A percentile compares a stretch with the other conserved stretches of the same genome.
phyloP scores from a whole-genome alignment of 208 protist species.

The Crithidia bombi region DNA sequence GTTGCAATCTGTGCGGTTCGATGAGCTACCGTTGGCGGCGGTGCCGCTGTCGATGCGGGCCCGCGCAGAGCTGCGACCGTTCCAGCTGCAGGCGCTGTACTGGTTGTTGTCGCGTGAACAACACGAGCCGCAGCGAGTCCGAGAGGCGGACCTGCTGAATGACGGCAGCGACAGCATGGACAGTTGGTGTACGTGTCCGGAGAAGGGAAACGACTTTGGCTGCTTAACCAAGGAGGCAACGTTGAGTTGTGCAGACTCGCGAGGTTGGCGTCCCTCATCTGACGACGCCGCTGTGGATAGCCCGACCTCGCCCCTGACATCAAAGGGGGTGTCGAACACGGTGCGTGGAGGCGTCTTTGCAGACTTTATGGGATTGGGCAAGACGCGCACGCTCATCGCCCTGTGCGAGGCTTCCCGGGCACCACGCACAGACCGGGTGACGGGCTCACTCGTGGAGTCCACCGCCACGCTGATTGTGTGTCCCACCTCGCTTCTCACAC shows the following conservation, averaged over 20 bases:
- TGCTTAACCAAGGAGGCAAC: background rate
- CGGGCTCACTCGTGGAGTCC: constrained; percentile 61
- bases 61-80: constrained; percentile 45
- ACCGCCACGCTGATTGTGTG: constrained; percentile 80
- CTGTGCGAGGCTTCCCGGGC: constrained; percentile 67
- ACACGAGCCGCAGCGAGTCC: background rate
- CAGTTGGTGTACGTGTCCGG: background rate
- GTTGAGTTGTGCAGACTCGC: background rate
- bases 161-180: background rate
- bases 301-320: background rate
- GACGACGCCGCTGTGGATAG: background rate
- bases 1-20: constrained; percentile 47
- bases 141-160: background rate
- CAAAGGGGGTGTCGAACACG: constrained; percentile 8
- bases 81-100: constrained; percentile 69
- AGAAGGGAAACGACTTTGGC: background rate
- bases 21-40: constrained; percentile 47
- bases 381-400: constrained; percentile 72
- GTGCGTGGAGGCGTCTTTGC: constrained; percentile 72
- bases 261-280: background rate
- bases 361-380: constrained; percentile 82
- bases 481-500: constrained; percentile 63
- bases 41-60: constrained; percentile 52
- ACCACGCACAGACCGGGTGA: constrained; percentile 46
- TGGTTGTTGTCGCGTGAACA: constrained; percentile 59